Evolutionary conservation across 1,284 basidiomycete genomes (phyloP).

Genomic region (Pyrrhoderma lamaoense): DNA sequence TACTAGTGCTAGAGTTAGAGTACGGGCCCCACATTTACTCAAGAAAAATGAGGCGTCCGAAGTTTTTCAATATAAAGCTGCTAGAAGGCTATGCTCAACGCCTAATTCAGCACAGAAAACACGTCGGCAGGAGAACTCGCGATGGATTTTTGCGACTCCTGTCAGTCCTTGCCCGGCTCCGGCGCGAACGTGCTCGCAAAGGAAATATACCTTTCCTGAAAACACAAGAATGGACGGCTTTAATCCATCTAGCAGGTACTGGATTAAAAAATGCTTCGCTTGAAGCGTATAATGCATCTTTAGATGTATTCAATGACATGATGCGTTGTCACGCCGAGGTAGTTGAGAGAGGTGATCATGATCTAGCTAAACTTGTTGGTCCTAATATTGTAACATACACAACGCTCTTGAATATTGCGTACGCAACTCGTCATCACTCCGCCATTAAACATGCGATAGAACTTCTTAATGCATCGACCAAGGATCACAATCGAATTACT

Average conservation of each 20-base stretch:
- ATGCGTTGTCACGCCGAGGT: conserved; percentile 28
- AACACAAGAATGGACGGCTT: conserved; percentile 64
- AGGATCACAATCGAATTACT: conserved; percentile 52
- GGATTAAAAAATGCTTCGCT: conserved; percentile 46
- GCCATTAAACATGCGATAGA: conserved; percentile 43
- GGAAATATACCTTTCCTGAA: conserved; percentile 29
- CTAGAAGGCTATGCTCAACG: conserved; percentile 44
- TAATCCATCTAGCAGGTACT: conserved; percentile 61
- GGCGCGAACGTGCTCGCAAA: conserved; percentile 36
- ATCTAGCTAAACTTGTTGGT: conserved; percentile 17
- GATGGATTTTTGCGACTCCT: conserved; percentile 53
- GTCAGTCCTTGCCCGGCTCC: conserved; percentile 51
- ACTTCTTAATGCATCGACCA: conserved; percentile 44
- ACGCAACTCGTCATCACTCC: conserved; percentile 38
- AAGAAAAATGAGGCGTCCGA: background rate
- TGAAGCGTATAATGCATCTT: conserved; percentile 52
- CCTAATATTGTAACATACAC: conserved; percentile 66
- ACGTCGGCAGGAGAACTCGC: conserved; percentile 24
- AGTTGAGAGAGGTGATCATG: background rate
- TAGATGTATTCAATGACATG: conserved; percentile 57
- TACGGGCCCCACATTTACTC: conserved; percentile 17
- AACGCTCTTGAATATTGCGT: conserved; percentile 56
- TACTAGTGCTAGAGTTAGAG: conserved; percentile 29
- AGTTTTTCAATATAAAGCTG: conserved; percentile 6
- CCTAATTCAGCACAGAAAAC: conserved; percentile 25